These are phyloP conservation scores for Cucurbita moschata DNA, from an alignment of 306 rosid species.

Conservation along the genomic window DNA sequence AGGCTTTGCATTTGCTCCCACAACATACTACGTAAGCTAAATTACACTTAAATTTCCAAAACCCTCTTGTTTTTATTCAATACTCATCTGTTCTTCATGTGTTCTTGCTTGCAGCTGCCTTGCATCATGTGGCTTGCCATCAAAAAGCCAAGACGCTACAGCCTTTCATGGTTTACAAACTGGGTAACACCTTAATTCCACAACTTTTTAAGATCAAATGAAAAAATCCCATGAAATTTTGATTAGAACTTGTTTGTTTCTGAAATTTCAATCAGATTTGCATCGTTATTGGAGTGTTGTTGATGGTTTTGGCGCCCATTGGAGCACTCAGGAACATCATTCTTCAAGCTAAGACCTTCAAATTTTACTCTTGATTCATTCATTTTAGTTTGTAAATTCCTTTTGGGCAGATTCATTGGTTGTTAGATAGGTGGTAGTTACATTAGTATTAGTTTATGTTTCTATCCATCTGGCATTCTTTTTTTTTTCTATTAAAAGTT, in stretches of 20 bases:
- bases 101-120: constrained; percentile 28
- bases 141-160: constrained; percentile 16
- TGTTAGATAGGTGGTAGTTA: not conserved
- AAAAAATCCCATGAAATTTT: no score
- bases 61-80: no score
- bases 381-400: not conserved
- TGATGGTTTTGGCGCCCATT: constrained; percentile 15
- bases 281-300: constrained; percentile 9
- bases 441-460: not conserved
- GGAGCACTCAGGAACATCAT: constrained; percentile 13
- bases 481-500: not conserved
- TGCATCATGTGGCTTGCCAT: constrained; percentile 31
- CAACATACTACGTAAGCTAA: constrained; percentile 20
- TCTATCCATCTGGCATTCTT: not conserved
- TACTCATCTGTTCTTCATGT: not conserved
- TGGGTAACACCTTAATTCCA: constrained; percentile 10
- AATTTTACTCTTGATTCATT: constrained; percentile 3
- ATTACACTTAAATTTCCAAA: no score
- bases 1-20: constrained; percentile 33
- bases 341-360: constrained; percentile 8
- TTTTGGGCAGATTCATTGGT: not conserved
- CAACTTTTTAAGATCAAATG: not conserved
- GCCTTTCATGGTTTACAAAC: constrained; percentile 25
- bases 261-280: constrained; percentile 5
- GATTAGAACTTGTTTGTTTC: no score